These are phyloP conservation scores for Saururus chinensis DNA, from an alignment of 164 flowering plant species.

Conservation along the genomic window DNA sequence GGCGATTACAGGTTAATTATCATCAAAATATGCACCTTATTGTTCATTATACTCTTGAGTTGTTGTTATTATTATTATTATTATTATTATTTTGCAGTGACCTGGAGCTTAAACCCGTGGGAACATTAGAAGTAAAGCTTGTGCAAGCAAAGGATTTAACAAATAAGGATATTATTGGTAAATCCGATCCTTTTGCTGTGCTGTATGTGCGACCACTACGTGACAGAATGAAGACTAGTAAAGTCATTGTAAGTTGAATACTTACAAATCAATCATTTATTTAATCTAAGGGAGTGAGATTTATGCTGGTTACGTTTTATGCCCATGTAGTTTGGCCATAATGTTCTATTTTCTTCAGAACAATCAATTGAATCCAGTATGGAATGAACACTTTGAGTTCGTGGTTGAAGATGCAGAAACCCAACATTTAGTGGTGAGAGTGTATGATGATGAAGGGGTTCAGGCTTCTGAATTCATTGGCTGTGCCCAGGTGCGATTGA, in stretches of 20 bases:
- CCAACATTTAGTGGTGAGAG: slow-evolving; percentile 72
- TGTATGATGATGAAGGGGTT: slow-evolving; percentile 88
- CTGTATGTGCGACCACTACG: slow-evolving; percentile 80
- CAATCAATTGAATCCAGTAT: slow-evolving; percentile 87
- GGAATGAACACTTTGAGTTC: slow-evolving; percentile 98
- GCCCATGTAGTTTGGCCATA: slow-evolving; percentile 1
- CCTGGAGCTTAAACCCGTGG: slow-evolving; percentile 90
- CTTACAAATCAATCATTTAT: not conserved
- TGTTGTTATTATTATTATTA: too few relatives aligned
- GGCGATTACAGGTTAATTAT: slow-evolving; percentile 78
- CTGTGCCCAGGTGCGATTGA: slow-evolving; percentile 59
- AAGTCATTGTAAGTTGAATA: slow-evolving; percentile 51
- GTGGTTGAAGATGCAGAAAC: slow-evolving; percentile 83
- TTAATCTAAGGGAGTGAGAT: not conserved
- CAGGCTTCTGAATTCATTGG: slow-evolving; percentile 90
- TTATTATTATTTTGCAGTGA: slow-evolving; percentile 36
- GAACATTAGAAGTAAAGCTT: slow-evolving; percentile 89
- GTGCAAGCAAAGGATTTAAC: slow-evolving; percentile 90
- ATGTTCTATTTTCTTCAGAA: slow-evolving; percentile 36
- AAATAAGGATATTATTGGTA: slow-evolving; percentile 87
- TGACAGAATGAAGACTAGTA: slow-evolving; percentile 76
- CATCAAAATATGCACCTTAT: slow-evolving; percentile 3
- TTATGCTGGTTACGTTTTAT: not conserved
- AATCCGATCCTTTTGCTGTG: slow-evolving; percentile 93
- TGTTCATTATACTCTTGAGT: not conserved